phyloP scores from a whole-genome alignment of 805 yeast genomes.

The Isabelozyma gotoi region DNA sequence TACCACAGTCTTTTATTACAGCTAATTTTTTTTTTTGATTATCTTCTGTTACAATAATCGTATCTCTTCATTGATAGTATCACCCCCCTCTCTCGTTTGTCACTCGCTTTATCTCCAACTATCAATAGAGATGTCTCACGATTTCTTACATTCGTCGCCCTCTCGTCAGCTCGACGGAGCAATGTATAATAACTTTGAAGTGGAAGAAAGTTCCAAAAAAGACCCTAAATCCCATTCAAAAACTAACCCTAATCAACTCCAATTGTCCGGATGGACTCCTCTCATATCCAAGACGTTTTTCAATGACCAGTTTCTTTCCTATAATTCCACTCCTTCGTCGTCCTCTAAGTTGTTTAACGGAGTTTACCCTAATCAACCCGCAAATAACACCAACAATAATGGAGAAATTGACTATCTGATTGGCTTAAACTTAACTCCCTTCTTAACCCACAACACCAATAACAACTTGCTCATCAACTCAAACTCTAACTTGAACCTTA shows the following conservation, averaged over 20 bases:
- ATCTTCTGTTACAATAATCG: too few relatives aligned
- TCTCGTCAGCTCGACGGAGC: slow-evolving; percentile 34
- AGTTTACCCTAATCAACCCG: neutral
- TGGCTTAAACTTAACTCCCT: slow-evolving; percentile 43
- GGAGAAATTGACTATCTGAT: slow-evolving; percentile 27
- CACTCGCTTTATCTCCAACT: neutral
- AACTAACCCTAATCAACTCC: slow-evolving; percentile 14
- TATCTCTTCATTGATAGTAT: too few relatives aligned
- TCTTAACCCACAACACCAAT: slow-evolving; percentile 31
- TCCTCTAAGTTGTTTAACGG: slow-evolving; percentile 5
- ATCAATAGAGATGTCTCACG: slow-evolving; percentile 21
- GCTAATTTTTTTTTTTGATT: neutral
- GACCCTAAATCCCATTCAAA: slow-evolving; percentile 4
- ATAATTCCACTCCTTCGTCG: slow-evolving; percentile 35
- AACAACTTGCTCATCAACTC: slow-evolving; percentile 1
- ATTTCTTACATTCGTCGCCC: slow-evolving; percentile 35
- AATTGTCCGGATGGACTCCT: slow-evolving; percentile 45
- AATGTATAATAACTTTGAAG: slow-evolving; percentile 21
- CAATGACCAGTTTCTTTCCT: slow-evolving; percentile 32
- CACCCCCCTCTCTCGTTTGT: too few relatives aligned
- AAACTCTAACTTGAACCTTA: slow-evolving; percentile 2
- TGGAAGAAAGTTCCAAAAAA: slow-evolving; percentile 4
- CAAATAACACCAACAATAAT: neutral
- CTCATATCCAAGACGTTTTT: slow-evolving; percentile 35
- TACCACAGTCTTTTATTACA: neutral